These are phyloP conservation scores for Fraxinus greggii DNA, from an alignment of 305 asterid species.

Conservation along the genomic window DNA sequence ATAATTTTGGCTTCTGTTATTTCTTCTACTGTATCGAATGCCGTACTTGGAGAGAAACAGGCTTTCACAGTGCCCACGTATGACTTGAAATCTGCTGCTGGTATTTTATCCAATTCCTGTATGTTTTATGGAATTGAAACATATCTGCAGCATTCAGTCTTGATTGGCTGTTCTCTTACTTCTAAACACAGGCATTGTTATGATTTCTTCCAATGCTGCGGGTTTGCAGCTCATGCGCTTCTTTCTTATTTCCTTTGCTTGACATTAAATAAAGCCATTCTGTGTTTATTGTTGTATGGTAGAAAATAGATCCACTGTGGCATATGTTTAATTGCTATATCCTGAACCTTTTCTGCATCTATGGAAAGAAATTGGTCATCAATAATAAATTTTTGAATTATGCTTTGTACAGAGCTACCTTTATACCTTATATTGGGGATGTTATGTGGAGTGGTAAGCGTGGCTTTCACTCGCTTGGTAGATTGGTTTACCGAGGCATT, in stretches of 20 bases:
- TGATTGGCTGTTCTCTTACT: slow-evolving; percentile 14
- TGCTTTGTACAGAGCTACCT: slow-evolving; percentile 76
- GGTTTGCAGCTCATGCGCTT: background rate
- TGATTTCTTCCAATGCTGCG: background rate
- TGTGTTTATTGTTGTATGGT: background rate
- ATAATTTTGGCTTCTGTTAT: slow-evolving; percentile 95
- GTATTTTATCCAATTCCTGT: slow-evolving; percentile 77
- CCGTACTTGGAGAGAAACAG: slow-evolving; percentile 94
- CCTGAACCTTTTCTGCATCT: background rate
- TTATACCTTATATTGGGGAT: slow-evolving; percentile 90
- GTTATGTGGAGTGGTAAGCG: slow-evolving; percentile 95
- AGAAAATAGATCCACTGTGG: background rate
- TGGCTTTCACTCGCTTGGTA: slow-evolving; percentile 74
- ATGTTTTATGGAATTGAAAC: slow-evolving; percentile 32
- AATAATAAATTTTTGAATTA: background rate
- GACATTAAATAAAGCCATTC: background rate
- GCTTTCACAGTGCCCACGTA: slow-evolving; percentile 99
- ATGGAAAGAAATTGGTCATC: background rate
- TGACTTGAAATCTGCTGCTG: slow-evolving; percentile 99
- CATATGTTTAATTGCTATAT: background rate
- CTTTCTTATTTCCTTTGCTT: slow-evolving; percentile 2
- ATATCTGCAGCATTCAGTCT: slow-evolving; percentile 7
- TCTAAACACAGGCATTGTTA: slow-evolving; percentile 1
- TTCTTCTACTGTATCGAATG: slow-evolving; percentile 95
- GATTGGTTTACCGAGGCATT: slow-evolving; percentile 69